A percentile compares a stretch with the other conserved stretches of the same genome.
Conservation (phyloP, 2,329 filamentous ascomycete species). For the Dryadomyces quercus-mongolicae region DNA sequence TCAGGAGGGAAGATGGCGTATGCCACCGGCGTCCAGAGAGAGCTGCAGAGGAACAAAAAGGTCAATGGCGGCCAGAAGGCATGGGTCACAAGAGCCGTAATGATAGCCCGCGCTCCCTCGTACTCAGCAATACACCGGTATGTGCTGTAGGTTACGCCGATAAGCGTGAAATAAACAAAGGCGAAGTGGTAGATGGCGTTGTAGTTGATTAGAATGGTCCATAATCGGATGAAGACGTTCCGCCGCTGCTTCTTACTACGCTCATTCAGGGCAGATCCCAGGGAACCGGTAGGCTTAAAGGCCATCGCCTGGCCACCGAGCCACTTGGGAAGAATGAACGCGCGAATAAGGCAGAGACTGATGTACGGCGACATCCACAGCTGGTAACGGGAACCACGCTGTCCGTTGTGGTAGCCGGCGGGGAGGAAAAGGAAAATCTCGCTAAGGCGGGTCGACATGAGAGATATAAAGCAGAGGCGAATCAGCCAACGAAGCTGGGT, state of each 20-base stretch:
- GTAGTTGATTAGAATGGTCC: conserved; percentile 42
- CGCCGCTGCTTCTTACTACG: conserved; percentile 38
- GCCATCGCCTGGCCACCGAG: conserved; percentile 45
- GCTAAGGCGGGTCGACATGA: conserved; percentile 38
- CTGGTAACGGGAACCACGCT: conserved; percentile 42
- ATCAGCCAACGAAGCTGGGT: conserved; percentile 47
- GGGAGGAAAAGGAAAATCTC: conserved; percentile 48
- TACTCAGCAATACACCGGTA: conserved; percentile 35
- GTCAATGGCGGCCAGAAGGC: conserved; percentile 50
- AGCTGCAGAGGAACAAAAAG: conserved; percentile 41
- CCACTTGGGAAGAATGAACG: conserved; percentile 46
- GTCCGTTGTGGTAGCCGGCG: conserved; percentile 45
- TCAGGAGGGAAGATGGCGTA: conserved; percentile 52
- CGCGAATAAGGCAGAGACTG: conserved; percentile 42
- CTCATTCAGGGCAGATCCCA: conserved; percentile 44
- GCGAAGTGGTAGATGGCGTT: conserved; percentile 41
- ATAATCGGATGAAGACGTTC: conserved; percentile 39
- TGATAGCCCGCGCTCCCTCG: conserved; percentile 19
- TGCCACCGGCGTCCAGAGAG: conserved; percentile 44
- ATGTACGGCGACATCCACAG: conserved; percentile 54
- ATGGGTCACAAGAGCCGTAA: conserved; percentile 43
- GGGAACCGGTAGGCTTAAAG: conserved; percentile 49
- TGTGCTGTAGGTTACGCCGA: conserved; percentile 35
- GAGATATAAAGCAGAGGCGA: conserved; percentile 39
- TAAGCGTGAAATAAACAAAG: conserved; percentile 41